These are phyloP conservation scores for Coemansia sp. DNA, from an alignment of 192 early-diverging fungal genomes.

Conservation along the genomic window DNA sequence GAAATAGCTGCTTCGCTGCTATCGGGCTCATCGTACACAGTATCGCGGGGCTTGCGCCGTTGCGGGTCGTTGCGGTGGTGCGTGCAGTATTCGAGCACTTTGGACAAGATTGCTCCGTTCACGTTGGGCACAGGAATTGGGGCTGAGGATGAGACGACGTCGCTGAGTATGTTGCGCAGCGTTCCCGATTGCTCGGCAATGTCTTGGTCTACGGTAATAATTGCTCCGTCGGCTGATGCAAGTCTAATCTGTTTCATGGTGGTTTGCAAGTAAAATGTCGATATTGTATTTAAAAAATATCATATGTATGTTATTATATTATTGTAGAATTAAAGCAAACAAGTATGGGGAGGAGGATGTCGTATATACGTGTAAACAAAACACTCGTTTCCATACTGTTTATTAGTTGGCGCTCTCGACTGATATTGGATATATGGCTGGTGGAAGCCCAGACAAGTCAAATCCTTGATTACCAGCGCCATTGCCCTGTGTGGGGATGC, in stretches of 20 bases:
- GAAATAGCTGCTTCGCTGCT: constrained; percentile 55
- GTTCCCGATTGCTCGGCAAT: constrained; percentile 54
- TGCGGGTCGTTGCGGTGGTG: constrained; percentile 74
- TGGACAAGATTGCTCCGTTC: constrained; percentile 79
- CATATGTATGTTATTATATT: not conserved
- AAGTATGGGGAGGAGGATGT: too few species aligned
- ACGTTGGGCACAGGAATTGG: constrained; percentile 89
- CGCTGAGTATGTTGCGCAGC: constrained; percentile 50
- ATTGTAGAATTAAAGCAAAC: too few species aligned
- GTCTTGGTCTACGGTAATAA: constrained; percentile 42
- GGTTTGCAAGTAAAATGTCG: not conserved
- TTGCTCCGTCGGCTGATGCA: constrained; percentile 39
- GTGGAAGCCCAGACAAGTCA: constrained; percentile 58
- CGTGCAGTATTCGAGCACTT: constrained; percentile 86
- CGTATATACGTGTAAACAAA: too few species aligned
- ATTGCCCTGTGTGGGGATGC: constrained; percentile 62
- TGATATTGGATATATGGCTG: not conserved
- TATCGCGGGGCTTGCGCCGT: constrained; percentile 14
- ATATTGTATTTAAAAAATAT: too few species aligned
- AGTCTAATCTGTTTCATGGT: constrained; percentile 32
- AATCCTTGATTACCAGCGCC: constrained; percentile 69
- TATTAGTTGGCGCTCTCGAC: too few species aligned
- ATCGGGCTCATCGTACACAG: constrained; percentile 43
- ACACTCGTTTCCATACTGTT: too few species aligned
- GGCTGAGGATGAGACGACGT: constrained; percentile 29